These are phyloP conservation scores for Solanum aculeatissimum DNA, from an alignment of 305 asterid genomes.

Conservation along the genomic window DNA sequence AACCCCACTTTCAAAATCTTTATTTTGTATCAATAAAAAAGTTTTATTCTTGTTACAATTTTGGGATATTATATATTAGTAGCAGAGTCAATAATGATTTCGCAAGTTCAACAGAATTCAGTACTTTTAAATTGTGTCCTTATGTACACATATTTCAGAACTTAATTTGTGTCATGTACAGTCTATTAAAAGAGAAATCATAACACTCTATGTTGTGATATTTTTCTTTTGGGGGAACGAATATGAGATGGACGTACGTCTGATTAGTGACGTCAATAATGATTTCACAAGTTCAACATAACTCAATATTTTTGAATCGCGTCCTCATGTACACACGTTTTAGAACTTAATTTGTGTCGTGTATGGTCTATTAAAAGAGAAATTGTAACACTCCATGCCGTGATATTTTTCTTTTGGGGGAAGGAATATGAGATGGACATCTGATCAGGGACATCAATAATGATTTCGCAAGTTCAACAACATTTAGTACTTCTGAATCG, in stretches of 20 bases:
- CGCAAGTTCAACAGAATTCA: background rate
- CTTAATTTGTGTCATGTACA: background rate
- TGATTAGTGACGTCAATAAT: background rate
- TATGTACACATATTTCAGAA: background rate
- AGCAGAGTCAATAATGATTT: too few relatives aligned
- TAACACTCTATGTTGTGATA: background rate
- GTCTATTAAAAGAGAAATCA: background rate
- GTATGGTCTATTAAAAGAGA: background rate
- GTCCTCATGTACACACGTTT: background rate
- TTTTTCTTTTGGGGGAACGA: background rate
- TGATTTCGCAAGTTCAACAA: too few relatives aligned
- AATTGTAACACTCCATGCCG: background rate
- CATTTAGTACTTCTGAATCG: too few relatives aligned
- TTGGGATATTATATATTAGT: background rate
- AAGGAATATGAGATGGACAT: background rate
- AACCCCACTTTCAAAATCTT: slow-evolving; percentile 8
- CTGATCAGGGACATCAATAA: background rate
- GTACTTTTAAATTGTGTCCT: accelerated
- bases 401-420: background rate
- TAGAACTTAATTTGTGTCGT: background rate
- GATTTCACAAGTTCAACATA: too few relatives aligned
- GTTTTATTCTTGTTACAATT: background rate
- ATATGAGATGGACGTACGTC: background rate
- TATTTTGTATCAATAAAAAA: background rate
- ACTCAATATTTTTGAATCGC: too few relatives aligned